Conservation (phyloP, 257 asterid genomes). For the Ocimum tenuiflorum region DNA sequence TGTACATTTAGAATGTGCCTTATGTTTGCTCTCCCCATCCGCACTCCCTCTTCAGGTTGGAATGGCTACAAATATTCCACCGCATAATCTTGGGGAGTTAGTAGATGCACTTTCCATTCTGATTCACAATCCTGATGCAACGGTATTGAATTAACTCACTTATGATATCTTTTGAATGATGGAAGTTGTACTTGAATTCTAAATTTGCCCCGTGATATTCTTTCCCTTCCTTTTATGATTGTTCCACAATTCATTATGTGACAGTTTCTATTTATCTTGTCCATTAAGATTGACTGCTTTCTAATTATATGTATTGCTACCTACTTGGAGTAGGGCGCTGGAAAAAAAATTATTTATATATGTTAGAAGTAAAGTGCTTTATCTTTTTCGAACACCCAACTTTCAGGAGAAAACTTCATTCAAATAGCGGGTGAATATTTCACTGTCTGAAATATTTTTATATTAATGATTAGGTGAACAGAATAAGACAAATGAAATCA, state of each 20-base stretch:
- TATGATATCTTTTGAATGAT: constrained; percentile 4
- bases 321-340: constrained; percentile 10
- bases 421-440: background rate
- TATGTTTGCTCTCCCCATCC: constrained; percentile 9
- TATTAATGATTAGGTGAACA: background rate
- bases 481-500: background rate
- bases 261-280: background rate
- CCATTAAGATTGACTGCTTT: background rate
- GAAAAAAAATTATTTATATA: background rate
- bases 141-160: constrained; percentile 44
- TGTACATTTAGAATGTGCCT: background rate
- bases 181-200: constrained; percentile 8
- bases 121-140: constrained; percentile 94
- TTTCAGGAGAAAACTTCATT: background rate
- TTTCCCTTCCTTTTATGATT: background rate
- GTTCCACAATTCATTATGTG: constrained; percentile 9
- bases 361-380: background rate
- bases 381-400: background rate
- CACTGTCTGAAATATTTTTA: background rate
- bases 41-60: constrained; percentile 57
- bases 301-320: background rate
- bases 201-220: background rate
- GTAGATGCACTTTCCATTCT: constrained; percentile 83
- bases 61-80: constrained; percentile 99
- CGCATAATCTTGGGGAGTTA: constrained; percentile 97